Evolutionary conservation across 1,284 basidiomycete species (phyloP), one percentile per base, ranked within the genome.

Genomic region (Cryptococcus jaspeensis): DNA sequence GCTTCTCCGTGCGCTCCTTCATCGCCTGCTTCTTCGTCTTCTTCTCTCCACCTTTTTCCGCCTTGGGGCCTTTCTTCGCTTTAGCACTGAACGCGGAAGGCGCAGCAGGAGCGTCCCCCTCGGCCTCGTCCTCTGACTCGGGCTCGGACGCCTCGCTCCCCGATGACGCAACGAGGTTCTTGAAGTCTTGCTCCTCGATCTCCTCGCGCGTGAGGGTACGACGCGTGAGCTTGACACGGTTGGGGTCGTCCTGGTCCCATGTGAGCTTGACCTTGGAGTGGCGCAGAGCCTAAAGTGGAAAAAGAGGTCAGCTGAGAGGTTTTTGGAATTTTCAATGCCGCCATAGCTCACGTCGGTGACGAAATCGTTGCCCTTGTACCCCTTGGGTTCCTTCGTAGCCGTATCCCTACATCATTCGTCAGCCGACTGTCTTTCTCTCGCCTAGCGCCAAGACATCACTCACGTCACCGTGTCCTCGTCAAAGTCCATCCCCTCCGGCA

Each of bases 241-340:
- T 89, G 2, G 91, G 87, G 69, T 99, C 95, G 75, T 99, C 96
- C 62, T 94, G 91, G 70, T 99, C 96, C 96, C 96, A 99, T 9
- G 95, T 98, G 25, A 99, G 82, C 71, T 91, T 95, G 64, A 99
- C 95, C 79, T 92, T 94, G 13, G 96, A 99, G 75, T 99, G 94
- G 8, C 96, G 88, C n/a, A 99, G 84, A 7, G 94, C 94, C 90
- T 95, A 63, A 45, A 47, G 28, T 13, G 9, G 12, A 32, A 20
- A 22, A n/a, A n/a, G 5, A 40, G n/a, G 38, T 58, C 25, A 50
- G 53, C 25, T 55, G 13, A 18, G 39, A 41, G 37, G 42, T 13
- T 1, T 18, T 12, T 18, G 18, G 28, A 5, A 7, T 38, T 46
- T 12, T 38, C 18, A 6, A 49, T 7, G 9, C 13, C 43, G 28